A percentile compares a stretch with the other conserved stretches of the same genome.
phyloP scores from a whole-genome alignment of 2,329 filamentous ascomycete genomes.

The Aspergillus tubingensis region DNA sequence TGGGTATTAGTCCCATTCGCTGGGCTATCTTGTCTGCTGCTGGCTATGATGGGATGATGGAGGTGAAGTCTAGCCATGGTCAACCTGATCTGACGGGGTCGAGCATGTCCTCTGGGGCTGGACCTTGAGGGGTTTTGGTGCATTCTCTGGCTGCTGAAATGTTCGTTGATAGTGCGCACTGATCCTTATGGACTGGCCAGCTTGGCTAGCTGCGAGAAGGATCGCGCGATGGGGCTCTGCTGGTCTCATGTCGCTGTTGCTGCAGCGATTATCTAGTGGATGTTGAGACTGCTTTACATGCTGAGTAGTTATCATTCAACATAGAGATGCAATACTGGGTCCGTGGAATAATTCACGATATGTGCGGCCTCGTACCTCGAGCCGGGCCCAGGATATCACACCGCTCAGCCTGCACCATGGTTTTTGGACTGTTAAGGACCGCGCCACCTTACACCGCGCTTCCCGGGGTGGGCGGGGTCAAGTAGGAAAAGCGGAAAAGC shows the following conservation, averaged over 20 bases:
- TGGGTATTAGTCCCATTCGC: constrained; percentile 64
- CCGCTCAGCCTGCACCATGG: background rate
- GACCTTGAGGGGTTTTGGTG: background rate
- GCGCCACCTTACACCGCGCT: background rate
- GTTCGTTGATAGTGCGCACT: background rate
- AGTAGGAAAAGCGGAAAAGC: too few species aligned
- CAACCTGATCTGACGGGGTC: constrained; percentile 8
- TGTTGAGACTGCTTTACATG: too few species aligned
- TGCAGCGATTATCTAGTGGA: too few species aligned
- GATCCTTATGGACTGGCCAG: too few species aligned
- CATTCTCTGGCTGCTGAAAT: background rate
- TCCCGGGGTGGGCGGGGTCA: background rate
- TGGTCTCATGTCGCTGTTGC: too few species aligned
- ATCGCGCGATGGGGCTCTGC: too few species aligned
- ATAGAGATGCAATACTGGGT: background rate
- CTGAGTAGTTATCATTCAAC: too few species aligned
- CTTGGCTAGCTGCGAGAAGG: too few species aligned
- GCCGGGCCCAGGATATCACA: too few species aligned
- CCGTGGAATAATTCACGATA: background rate
- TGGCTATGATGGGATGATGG: constrained; percentile 52
- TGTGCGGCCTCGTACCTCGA: background rate
- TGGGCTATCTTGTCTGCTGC: constrained; percentile 66
- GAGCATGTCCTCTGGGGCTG: constrained; percentile 1
- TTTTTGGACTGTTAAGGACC: background rate
- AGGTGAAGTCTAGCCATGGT: constrained; percentile 20